Conservation (phyloP, 2,329 filamentous ascomycete species). For the Aureobasidium sp. region DNA sequence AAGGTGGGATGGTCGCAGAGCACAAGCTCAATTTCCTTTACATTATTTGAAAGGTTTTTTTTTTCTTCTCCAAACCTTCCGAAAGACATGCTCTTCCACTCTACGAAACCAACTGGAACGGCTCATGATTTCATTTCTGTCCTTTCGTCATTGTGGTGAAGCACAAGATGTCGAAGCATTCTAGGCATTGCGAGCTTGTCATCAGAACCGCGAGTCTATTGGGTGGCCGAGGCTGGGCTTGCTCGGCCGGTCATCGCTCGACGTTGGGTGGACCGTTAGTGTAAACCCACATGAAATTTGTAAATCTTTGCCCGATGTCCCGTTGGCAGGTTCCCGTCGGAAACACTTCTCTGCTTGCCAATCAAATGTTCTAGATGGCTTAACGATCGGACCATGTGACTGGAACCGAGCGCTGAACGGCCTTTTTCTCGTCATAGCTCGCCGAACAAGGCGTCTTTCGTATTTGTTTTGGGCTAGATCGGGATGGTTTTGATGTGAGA, state of each 20-base stretch:
- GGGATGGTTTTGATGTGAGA: constrained; percentile 5
- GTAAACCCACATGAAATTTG: constrained; percentile 15
- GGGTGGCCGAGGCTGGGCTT: constrained; percentile 13
- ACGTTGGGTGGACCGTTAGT: constrained; percentile 13
- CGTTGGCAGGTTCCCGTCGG: not conserved
- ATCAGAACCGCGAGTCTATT: not conserved
- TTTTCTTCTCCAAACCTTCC: not conserved
- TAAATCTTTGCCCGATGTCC: constrained; percentile 1
- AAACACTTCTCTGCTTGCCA: constrained; percentile 8
- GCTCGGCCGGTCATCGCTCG: not conserved
- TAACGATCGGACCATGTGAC: constrained; percentile 15
- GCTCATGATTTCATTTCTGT: not conserved
- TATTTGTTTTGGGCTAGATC: constrained; percentile 5
- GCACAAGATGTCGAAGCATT: constrained; percentile 11
- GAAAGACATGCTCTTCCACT: not conserved
- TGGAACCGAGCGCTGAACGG: constrained; percentile 14
- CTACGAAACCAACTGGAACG: not conserved
- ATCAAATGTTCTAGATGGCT: constrained; percentile 16
- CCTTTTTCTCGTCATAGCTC: constrained; percentile 9
- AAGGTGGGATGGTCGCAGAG: constrained; percentile 4
- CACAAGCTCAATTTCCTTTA: constrained; percentile 9
- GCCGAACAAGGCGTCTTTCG: constrained; percentile 7
- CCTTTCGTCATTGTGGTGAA: not conserved
- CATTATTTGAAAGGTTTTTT: not conserved
- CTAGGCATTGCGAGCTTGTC: constrained; percentile 2